These are phyloP conservation scores for Tillandsia leiboldiana DNA, from an alignment of 176 grass and related monocot genomes.

Conservation along the genomic window DNA sequence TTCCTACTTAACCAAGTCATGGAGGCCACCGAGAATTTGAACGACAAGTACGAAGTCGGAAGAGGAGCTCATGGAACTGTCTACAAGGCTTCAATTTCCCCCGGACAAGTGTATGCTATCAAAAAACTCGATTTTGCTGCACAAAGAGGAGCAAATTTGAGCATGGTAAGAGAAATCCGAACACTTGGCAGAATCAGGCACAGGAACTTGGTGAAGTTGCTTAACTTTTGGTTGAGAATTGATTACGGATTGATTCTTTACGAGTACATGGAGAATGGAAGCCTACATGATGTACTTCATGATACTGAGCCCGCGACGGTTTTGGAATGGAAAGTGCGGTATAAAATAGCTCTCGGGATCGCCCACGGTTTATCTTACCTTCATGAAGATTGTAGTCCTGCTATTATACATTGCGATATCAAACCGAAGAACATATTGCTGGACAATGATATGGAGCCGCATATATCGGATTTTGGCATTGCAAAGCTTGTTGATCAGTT, in stretches of 20 bases:
- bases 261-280: constrained; percentile 73
- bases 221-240: constrained; percentile 41
- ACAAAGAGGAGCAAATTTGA: constrained; percentile 32
- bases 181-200: constrained; percentile 63
- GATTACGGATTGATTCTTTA: constrained; percentile 77
- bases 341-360: constrained; percentile 56
- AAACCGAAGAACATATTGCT: constrained; percentile 87
- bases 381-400: constrained; percentile 57
- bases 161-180: constrained; percentile 64
- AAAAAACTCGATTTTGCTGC: constrained; percentile 42
- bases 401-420: constrained; percentile 69
- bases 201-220: constrained; percentile 60
- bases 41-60: constrained; percentile 37
- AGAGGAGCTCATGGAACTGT: constrained; percentile 59
- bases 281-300: constrained; percentile 71
- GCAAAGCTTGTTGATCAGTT: constrained; percentile 57
- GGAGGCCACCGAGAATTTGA: constrained; percentile 52
- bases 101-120: constrained; percentile 49
- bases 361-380: constrained; percentile 71
- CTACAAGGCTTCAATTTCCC: constrained; percentile 42
- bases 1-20: constrained; percentile 37
- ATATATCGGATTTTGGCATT: constrained; percentile 92
- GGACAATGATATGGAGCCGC: constrained; percentile 55
- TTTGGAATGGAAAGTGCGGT: constrained; percentile 51
- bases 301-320: constrained; percentile 24